Percentiles rank a stretch among this genome's conserved stretches.
These are phyloP conservation scores for Leccinum arenicola DNA, from an alignment of 768 basidiomycete species.

Conservation along the genomic window DNA sequence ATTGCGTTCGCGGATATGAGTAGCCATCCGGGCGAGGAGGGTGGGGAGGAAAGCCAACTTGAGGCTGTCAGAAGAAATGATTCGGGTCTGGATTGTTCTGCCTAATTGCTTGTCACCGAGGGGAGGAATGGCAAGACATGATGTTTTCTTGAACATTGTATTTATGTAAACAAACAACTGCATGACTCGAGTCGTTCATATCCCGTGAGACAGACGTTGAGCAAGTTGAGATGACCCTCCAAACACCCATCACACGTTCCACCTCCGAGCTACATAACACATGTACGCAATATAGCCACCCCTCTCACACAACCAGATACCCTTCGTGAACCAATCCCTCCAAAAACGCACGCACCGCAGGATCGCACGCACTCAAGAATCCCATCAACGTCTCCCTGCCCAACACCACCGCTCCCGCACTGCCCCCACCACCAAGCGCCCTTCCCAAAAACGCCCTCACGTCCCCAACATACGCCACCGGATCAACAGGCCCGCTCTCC, in stretches of 20 bases:
- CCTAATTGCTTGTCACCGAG: too few relatives aligned
- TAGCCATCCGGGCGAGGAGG: neutral
- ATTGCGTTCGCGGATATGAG: neutral
- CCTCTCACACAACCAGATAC: neutral
- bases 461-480: constrained; percentile 56
- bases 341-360: constrained; percentile 28
- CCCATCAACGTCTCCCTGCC: constrained; percentile 15
- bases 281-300: too few relatives aligned
- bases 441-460: constrained; percentile 53
- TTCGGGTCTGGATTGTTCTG: too few relatives aligned
- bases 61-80: neutral
- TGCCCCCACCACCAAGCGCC: constrained; percentile 26
- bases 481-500: constrained; percentile 56
- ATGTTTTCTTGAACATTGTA: too few relatives aligned
- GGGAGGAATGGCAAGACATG: too few relatives aligned
- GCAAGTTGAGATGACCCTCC: too few relatives aligned
- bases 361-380: constrained; percentile 22
- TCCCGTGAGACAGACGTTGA: too few relatives aligned
- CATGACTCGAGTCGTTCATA: too few relatives aligned
- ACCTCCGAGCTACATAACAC: neutral
- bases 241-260: neutral
- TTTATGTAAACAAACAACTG: too few relatives aligned
- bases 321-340: constrained; percentile 32
- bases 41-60: neutral
- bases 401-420: constrained; percentile 5